These are phyloP conservation scores for Suillus placidus DNA, from an alignment of 768 basidiomycete species.

Conservation along the genomic window DNA sequence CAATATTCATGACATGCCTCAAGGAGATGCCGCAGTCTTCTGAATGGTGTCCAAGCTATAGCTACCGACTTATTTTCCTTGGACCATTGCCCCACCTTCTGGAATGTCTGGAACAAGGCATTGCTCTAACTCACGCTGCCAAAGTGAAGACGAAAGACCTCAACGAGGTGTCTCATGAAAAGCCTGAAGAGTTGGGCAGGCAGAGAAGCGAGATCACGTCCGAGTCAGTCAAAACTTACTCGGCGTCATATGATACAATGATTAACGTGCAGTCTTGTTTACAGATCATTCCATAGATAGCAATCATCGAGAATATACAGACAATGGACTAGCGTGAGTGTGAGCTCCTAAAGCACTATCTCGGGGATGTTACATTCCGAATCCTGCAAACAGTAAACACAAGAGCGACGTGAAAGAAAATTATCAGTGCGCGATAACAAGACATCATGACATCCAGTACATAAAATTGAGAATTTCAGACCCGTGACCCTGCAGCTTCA, in stretches of 20 bases:
- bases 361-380: background rate
- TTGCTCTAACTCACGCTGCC: constrained; percentile 23
- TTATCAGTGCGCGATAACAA: background rate
- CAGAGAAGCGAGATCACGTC: constrained; percentile 38
- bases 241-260: background rate
- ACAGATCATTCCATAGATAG: constrained; percentile 20
- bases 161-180: constrained; percentile 31
- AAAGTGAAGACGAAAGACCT: constrained; percentile 37
- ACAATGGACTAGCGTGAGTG: no score
- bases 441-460: background rate
- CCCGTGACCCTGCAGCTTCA: background rate
- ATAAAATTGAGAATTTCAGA: background rate
- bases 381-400: background rate
- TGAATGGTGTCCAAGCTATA: constrained; percentile 28
- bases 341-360: no score
- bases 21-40: constrained; percentile 27
- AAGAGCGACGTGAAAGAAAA: background rate
- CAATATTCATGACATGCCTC: constrained; percentile 33
- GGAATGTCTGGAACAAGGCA: constrained; percentile 40
- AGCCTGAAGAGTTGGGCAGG: constrained; percentile 36
- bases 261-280: background rate
- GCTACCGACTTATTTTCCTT: constrained; percentile 43
- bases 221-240: constrained; percentile 18
- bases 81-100: constrained; percentile 44
- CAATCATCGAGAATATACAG: no score